Evolutionary conservation across 495 filamentous ascomycete genomes (phyloP).

Genomic region (Penicillium ucsense): DNA sequence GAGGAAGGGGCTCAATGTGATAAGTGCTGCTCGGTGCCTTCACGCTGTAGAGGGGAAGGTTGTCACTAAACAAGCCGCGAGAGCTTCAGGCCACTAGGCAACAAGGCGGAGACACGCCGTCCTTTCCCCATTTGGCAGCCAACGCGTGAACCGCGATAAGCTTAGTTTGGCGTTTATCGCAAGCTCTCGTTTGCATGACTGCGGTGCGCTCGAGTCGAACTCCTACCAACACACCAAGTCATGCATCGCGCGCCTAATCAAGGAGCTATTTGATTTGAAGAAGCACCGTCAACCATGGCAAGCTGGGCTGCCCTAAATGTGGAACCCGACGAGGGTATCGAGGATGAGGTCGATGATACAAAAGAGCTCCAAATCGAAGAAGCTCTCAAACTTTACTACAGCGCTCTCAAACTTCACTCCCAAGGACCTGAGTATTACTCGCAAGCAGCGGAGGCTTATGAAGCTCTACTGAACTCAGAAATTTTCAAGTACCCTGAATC

Average conservation of each 20-base stretch:
- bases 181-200: background rate
- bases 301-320: slow-evolving; percentile 80
- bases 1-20: background rate
- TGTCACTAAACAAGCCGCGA: slow-evolving; percentile 9
- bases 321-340: slow-evolving; percentile 79
- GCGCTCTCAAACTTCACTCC: slow-evolving; percentile 81
- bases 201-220: background rate
- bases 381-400: slow-evolving; percentile 90
- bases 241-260: slow-evolving; percentile 8
- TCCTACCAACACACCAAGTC: slow-evolving; percentile 4
- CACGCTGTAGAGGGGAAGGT: slow-evolving; percentile 4
- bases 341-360: slow-evolving; percentile 89
- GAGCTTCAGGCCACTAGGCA: slow-evolving; percentile 20
- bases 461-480: slow-evolving; percentile 76
- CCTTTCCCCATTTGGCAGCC: slow-evolving; percentile 23
- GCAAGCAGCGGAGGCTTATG: slow-evolving; percentile 75
- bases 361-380: slow-evolving; percentile 97
- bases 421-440: slow-evolving; percentile 68
- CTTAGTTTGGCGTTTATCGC: background rate
- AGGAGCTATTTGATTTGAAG: background rate
- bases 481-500: slow-evolving; percentile 88
- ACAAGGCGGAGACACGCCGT: slow-evolving; percentile 18
- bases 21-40: background rate
- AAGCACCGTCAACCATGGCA: slow-evolving; percentile 21
- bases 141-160: slow-evolving; percentile 22